Percentiles rank a stretch among this genome's conserved stretches.
phyloP scores from a whole-genome alignment of 225 moss, liverwort and hornwort genomes.

The Asterella californica region DNA sequence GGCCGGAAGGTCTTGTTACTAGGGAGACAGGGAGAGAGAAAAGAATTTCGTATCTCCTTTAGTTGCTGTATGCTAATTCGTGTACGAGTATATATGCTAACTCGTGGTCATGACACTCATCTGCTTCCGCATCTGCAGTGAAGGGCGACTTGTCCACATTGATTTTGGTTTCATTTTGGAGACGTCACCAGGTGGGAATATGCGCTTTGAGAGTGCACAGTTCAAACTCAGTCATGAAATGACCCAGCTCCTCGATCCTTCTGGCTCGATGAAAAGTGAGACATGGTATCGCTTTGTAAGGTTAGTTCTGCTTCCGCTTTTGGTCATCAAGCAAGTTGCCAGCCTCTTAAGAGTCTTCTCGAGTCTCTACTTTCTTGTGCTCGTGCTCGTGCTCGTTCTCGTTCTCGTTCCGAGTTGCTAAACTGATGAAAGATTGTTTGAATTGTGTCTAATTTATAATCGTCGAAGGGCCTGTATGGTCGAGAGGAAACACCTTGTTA shows the following conservation, averaged over 20 bases:
- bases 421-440: neutral
- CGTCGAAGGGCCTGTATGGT: neutral
- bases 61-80: neutral
- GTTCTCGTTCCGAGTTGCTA: neutral
- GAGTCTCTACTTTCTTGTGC: neutral
- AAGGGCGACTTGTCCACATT: conserved; percentile 82
- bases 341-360: neutral
- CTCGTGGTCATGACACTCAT: neutral
- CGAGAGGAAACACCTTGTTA: neutral
- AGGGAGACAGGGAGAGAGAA: too few relatives aligned
- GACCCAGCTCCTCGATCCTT: conserved; percentile 90
- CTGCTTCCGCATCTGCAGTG: conserved; percentile 36
- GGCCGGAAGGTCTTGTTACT: too few relatives aligned
- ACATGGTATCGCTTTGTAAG: conserved; percentile 80
- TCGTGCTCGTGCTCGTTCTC: neutral
- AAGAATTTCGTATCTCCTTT: neutral
- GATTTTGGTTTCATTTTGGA: conserved; percentile 93
- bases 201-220: conserved; percentile 91
- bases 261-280: conserved; percentile 83
- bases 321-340: neutral
- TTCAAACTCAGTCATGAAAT: conserved; percentile 95
- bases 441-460: neutral
- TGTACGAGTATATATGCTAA: neutral
- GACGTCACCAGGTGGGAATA: conserved; percentile 86
- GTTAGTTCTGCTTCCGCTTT: conserved; percentile 25